Evolutionary conservation across 805 yeast species (phyloP).

Genomic region (Saturnispora zaruensis): DNA sequence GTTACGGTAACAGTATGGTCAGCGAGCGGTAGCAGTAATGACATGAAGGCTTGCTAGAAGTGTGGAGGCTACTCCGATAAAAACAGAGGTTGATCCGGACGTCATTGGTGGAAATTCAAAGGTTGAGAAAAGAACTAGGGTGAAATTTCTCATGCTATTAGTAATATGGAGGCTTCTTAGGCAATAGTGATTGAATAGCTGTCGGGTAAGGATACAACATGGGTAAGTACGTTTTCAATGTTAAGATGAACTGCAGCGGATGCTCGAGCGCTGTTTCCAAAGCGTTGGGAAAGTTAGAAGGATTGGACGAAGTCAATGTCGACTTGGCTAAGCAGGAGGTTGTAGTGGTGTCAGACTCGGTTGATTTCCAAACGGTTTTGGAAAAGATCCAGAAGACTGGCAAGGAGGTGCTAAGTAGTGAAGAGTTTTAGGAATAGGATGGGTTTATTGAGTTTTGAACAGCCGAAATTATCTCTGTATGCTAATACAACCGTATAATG

Average conservation of each 20-base stretch:
- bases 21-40: too few species aligned
- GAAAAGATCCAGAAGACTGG: slow-evolving; percentile 85
- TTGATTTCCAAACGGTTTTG: slow-evolving; percentile 64
- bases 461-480: too few species aligned
- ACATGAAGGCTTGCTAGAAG: too few species aligned
- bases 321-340: slow-evolving; percentile 78
- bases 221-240: slow-evolving; percentile 71
- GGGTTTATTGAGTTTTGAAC: too few species aligned
- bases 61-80: too few species aligned
- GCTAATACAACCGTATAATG: too few species aligned
- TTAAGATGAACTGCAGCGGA: slow-evolving; percentile 78
- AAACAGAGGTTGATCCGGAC: background rate
- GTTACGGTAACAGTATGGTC: too few species aligned
- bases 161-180: background rate
- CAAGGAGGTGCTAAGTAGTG: slow-evolving; percentile 66
- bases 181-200: background rate
- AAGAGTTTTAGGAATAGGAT: slow-evolving; percentile 17
- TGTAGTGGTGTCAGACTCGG: slow-evolving; percentile 50
- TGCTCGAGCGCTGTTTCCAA: slow-evolving; percentile 83
- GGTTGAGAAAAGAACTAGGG: background rate
- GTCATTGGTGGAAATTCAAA: background rate
- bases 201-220: background rate
- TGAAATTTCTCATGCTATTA: background rate
- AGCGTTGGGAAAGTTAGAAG: slow-evolving; percentile 61
- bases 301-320: slow-evolving; percentile 64